These are phyloP conservation scores for Termitomyces sp. DNA, from an alignment of 768 basidiomycete species.

Conservation along the genomic window DNA sequence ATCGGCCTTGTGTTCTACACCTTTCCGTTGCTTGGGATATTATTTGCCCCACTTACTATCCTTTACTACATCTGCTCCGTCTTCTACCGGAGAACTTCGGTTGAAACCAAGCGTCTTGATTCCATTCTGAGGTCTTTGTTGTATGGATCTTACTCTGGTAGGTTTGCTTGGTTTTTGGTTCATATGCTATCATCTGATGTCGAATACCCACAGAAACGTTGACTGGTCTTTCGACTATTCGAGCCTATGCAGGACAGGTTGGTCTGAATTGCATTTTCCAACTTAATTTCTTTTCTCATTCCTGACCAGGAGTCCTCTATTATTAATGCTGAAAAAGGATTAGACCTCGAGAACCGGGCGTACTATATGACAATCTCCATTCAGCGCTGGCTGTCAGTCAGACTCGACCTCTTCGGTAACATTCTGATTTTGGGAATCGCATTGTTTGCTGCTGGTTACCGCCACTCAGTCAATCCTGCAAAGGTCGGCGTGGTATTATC, in stretches of 20 bases:
- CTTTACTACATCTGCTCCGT: conserved; percentile 48
- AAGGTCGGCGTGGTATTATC: conserved; percentile 59
- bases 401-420: conserved; percentile 65
- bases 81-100: conserved; percentile 57
- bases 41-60: conserved; percentile 48
- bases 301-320: conserved; percentile 38
- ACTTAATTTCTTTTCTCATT: not conserved
- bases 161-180: not conserved
- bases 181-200: not conserved
- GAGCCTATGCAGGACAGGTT: conserved; percentile 54
- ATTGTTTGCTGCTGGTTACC: conserved; percentile 61
- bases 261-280: not conserved
- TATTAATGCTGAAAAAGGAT: conserved; percentile 42
- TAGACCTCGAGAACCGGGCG: conserved; percentile 57
- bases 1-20: conserved; percentile 60
- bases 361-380: conserved; percentile 62
- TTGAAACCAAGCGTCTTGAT: conserved; percentile 62
- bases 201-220: conserved; percentile 39
- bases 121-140: conserved; percentile 54
- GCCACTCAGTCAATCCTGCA: conserved; percentile 48
- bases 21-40: conserved; percentile 61
- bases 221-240: conserved; percentile 59
- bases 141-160: conserved; percentile 55
- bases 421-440: conserved; percentile 65
- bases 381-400: conserved; percentile 58